A percentile compares a stretch with the other conserved stretches of the same genome.
Evolutionary conservation across 345 rosid genomes (phyloP).

Genomic region (Populus deltoides): DNA sequence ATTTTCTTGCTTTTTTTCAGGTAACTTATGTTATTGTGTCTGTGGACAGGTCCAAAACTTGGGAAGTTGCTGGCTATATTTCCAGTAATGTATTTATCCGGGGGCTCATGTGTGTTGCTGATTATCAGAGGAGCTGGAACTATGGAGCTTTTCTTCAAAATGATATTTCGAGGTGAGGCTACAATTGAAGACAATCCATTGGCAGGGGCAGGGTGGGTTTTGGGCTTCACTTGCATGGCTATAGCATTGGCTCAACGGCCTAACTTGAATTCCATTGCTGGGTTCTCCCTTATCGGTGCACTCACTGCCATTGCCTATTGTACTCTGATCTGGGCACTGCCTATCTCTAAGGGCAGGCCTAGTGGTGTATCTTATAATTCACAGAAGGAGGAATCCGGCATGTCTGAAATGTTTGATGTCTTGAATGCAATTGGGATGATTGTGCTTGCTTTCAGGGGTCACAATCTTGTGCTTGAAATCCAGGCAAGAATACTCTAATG

Average conservation of each 20-base stretch:
- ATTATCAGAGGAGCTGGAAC: slow-evolving; percentile 44
- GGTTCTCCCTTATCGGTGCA: slow-evolving; percentile 40
- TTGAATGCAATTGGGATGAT: slow-evolving; percentile 46
- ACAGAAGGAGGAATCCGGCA: slow-evolving; percentile 3
- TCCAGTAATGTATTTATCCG: slow-evolving; percentile 64
- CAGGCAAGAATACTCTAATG: slow-evolving; percentile 28
- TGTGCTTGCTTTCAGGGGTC: slow-evolving; percentile 52
- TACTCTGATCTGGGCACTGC: slow-evolving; percentile 39
- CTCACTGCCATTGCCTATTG: slow-evolving; percentile 31
- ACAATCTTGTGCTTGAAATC: slow-evolving; percentile 60
- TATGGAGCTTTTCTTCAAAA: slow-evolving; percentile 28
- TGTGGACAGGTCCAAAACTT: slow-evolving; percentile 38
- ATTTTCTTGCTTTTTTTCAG: too few species aligned
- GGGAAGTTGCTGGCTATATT: slow-evolving; percentile 49
- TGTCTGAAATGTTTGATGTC: slow-evolving; percentile 15
- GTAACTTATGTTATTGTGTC: too few species aligned
- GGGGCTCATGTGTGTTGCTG: slow-evolving; percentile 46
- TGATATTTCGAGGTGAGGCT: slow-evolving; percentile 8
- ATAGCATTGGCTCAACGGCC: slow-evolving; percentile 42
- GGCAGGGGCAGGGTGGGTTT: slow-evolving; percentile 38
- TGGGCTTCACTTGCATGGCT: slow-evolving; percentile 44
- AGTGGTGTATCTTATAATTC: slow-evolving; percentile 20
- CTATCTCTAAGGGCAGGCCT: slow-evolving; percentile 28
- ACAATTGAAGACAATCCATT: slow-evolving; percentile 20
- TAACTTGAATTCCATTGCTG: slow-evolving; percentile 43